phyloP scores from a whole-genome alignment of 768 basidiomycete species.

The Lepiota brunneoincarnata region DNA sequence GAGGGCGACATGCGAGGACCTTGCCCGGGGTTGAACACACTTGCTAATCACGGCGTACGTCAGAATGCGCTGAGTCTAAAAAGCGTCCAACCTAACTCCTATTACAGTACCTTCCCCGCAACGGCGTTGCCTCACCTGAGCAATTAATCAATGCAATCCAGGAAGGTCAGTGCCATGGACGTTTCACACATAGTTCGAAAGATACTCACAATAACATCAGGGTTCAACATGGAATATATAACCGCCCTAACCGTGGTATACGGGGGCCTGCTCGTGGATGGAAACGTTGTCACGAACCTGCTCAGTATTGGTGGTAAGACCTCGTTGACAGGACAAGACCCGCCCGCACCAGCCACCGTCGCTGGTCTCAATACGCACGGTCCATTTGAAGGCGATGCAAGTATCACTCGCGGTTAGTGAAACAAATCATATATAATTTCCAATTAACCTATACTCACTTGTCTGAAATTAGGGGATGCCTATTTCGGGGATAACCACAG shows the following conservation, averaged over 20 bases:
- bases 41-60: constrained; percentile 11
- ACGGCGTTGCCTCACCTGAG: constrained; percentile 5
- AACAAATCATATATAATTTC: too few species aligned
- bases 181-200: too few species aligned
- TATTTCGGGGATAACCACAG: constrained; percentile 18
- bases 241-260: constrained; percentile 16
- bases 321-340: constrained; percentile 15
- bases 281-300: constrained; percentile 16
- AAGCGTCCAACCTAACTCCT: neutral
- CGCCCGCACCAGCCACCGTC: constrained; percentile 15
- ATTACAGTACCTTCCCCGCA: constrained; percentile 5
- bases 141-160: constrained; percentile 3
- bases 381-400: constrained; percentile 16
- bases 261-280: constrained; percentile 14
- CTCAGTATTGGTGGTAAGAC: constrained; percentile 19
- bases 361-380: constrained; percentile 17
- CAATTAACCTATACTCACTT: neutral
- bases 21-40: constrained; percentile 11
- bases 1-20: constrained; percentile 7
- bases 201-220: too few species aligned
- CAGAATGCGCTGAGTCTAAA: neutral
- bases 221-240: constrained; percentile 18
- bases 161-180: constrained; percentile 8
- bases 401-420: constrained; percentile 12
- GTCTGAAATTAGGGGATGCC: constrained; percentile 3